phyloP scores from a whole-genome alignment of 148 eudicot genomes.

The Rhododendron griersonianum region DNA sequence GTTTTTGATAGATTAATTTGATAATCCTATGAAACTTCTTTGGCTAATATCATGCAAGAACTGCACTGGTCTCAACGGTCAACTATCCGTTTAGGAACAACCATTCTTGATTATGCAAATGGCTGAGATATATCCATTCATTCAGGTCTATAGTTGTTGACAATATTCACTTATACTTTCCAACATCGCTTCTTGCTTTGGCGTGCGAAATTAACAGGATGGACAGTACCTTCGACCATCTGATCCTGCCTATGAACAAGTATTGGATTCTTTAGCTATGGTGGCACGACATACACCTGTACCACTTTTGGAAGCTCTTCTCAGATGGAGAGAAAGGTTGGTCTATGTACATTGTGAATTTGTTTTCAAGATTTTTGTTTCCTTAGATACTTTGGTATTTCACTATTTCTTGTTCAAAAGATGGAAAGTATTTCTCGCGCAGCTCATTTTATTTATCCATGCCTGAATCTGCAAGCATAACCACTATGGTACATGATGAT shows the following conservation, averaged over 20 bases:
- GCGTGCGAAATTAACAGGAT: constrained; percentile 50
- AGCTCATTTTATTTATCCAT: neutral
- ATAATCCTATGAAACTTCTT: neutral
- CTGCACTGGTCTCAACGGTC: neutral
- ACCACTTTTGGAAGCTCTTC: constrained; percentile 95
- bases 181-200: constrained; percentile 9
- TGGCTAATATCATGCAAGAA: neutral
- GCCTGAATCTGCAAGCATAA: neutral
- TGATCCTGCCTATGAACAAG: constrained; percentile 99
- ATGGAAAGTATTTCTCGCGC: neutral
- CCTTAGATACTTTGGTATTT: neutral
- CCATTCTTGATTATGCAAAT: neutral
- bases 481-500: neutral
- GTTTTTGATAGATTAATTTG: neutral
- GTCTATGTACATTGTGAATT: neutral
- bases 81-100: neutral
- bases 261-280: constrained; percentile 96
- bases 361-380: neutral
- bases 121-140: neutral
- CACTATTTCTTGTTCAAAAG: neutral
- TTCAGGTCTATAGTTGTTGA: neutral
- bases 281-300: constrained; percentile 98
- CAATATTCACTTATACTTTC: neutral
- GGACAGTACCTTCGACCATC: constrained; percentile 98
- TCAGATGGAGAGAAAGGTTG: constrained; percentile 94